Evolutionary conservation across 345 rosid genomes (phyloP), one percentile per base, ranked within the genome.

Genomic region (Camelina sativa): DNA sequence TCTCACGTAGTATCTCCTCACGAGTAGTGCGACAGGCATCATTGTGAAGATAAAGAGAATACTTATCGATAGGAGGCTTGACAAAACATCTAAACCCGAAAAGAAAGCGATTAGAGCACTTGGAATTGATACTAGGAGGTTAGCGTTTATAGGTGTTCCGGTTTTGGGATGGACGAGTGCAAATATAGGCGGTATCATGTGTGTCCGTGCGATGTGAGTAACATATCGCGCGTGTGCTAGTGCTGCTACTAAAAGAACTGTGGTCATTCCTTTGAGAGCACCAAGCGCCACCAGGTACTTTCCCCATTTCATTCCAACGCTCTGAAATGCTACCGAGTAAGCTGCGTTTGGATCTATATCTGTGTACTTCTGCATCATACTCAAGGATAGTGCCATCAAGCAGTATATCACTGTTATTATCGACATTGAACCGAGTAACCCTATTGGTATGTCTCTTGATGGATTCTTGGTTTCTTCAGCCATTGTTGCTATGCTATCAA

Each of bases 381-480:
- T 80, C 41, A 87, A 60, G 1, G 85, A 80, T 12, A 75, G 58
- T 0, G 96, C 79, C 41, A 87, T 75, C 6, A 77, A n/a, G 37
- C 92, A 87, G 41, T 89, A 89, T 4, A 76, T 22, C 7, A 68
- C 22, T 2, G 71, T 82, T 34, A 75, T 80, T 9, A 86, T 53
- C 11, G 73, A 8, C 90, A 89, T 87, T 2, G 92, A 89, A 9
- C 96, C 90, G 2, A 87, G 76, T 8, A 89, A 70, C 2, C 96
- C 96, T 0, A 89, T 80, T 0, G 92, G 96, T 8, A 87, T 85
- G 61, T 89, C 96, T 64, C 82, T 72, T 11, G 81, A 83, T 1
- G 96, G 92, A 51, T 84, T 85, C 69, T 87, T 85, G 51, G 83
- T 77, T 71, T 90, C 92, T 77, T 90, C 96, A 11, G 84, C 92